A percentile compares a stretch with the other conserved stretches of the same genome.
These are phyloP conservation scores for Globisporangium canariense DNA, from an alignment of 352 stramenopile species.

Conservation along the genomic window DNA sequence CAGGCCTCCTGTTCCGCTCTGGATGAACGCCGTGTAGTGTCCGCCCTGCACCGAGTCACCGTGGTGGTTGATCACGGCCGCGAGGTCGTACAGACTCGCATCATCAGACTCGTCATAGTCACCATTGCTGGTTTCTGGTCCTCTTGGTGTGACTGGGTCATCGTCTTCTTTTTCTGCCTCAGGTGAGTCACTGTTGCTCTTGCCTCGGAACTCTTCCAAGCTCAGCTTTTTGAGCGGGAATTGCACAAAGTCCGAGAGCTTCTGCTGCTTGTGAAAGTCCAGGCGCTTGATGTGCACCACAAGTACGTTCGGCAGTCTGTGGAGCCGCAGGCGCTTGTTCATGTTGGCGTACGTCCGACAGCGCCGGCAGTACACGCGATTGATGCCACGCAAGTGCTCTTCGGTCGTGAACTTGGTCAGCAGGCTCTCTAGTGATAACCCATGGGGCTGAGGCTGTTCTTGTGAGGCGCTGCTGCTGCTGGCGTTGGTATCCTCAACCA, in stretches of 20 bases:
- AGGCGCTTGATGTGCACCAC: constrained; percentile 76
- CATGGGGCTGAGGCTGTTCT: not conserved
- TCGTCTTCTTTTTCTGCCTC: not conserved
- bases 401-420: constrained; percentile 47
- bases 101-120: constrained; percentile 10
- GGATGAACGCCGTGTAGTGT: constrained; percentile 66
- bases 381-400: constrained; percentile 49
- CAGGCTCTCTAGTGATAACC: constrained; percentile 34
- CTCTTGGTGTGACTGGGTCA: constrained; percentile 14
- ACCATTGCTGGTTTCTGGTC: constrained; percentile 10
- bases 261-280: constrained; percentile 64
- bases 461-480: not conserved
- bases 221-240: constrained; percentile 48
- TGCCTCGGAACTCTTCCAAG: constrained; percentile 36
- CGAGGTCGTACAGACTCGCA: constrained; percentile 53
- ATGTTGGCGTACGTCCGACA: constrained; percentile 58
- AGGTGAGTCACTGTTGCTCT: not conserved
- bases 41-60: constrained; percentile 63
- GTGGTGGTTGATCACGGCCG: constrained; percentile 63
- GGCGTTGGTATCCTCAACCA: constrained; percentile 4
- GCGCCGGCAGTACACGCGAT: constrained; percentile 61
- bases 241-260: constrained; percentile 40
- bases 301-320: constrained; percentile 63
- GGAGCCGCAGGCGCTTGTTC: constrained; percentile 59
- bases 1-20: constrained; percentile 5